These are phyloP conservation scores for Chrysoporthe deuterocubensis DNA, from an alignment of 2,329 filamentous ascomycete species.

Conservation along the genomic window DNA sequence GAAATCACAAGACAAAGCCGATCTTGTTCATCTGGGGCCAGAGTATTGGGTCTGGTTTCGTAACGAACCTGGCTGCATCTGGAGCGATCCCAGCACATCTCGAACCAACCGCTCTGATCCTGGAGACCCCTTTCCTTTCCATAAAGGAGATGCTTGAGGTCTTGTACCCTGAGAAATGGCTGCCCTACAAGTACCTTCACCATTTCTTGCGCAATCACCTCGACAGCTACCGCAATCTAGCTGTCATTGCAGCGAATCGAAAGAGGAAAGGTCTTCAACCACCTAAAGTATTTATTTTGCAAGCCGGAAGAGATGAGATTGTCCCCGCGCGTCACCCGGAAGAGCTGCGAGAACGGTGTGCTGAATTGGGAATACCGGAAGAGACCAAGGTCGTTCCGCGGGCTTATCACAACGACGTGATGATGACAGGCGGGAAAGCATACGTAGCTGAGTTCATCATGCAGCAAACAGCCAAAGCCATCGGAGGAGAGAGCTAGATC, in stretches of 20 bases:
- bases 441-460: constrained; percentile 49
- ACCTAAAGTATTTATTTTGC: constrained; percentile 54
- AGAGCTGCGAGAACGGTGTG: constrained; percentile 51
- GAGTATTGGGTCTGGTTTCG: constrained; percentile 75
- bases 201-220: constrained; percentile 72
- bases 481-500: not conserved
- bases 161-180: constrained; percentile 78
- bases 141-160: constrained; percentile 71
- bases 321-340: constrained; percentile 57
- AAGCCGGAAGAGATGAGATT: constrained; percentile 63
- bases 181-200: constrained; percentile 76
- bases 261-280: constrained; percentile 29
- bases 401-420: constrained; percentile 62
- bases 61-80: constrained; percentile 61
- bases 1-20: constrained; percentile 35
- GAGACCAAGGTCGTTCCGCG: constrained; percentile 48
- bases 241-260: constrained; percentile 43
- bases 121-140: constrained; percentile 78
- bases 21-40: constrained; percentile 74
- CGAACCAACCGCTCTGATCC: constrained; percentile 56
- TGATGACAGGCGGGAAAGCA: constrained; percentile 51
- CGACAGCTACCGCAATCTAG: constrained; percentile 58
- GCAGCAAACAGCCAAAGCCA: constrained; percentile 28
- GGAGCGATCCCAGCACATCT: constrained; percentile 44
- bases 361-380: constrained; percentile 51